These are phyloP conservation scores for Boletus speciosus DNA, from an alignment of 768 basidiomycete genomes.

Conservation along the genomic window DNA sequence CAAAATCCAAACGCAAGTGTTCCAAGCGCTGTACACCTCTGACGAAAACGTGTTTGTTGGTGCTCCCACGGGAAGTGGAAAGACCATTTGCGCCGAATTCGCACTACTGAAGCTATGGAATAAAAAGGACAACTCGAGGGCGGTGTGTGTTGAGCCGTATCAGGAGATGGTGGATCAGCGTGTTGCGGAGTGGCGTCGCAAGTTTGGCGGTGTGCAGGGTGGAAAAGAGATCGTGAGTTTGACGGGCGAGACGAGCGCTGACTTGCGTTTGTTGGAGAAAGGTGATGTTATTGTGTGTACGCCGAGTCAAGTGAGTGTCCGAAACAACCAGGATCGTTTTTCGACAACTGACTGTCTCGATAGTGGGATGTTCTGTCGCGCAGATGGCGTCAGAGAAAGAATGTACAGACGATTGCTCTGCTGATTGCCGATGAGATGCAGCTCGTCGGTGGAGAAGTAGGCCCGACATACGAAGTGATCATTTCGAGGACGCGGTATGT, in stretches of 20 bases:
- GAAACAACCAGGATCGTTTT: too few relatives aligned
- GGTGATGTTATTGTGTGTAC: constrained; percentile 94
- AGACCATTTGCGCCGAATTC: constrained; percentile 97
- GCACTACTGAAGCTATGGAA: constrained; percentile 95
- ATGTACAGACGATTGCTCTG: constrained; percentile 89
- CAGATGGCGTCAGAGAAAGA: constrained; percentile 95
- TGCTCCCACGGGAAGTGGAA: constrained; percentile 94
- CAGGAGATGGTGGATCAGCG: constrained; percentile 96
- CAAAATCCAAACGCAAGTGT: constrained; percentile 99
- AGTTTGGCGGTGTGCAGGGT: constrained; percentile 79
- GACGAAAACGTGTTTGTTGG: constrained; percentile 98
- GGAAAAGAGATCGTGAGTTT: constrained; percentile 93
- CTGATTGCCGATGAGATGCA: constrained; percentile 96
- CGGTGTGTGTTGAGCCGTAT: constrained; percentile 94
- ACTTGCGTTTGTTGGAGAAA: constrained; percentile 84
- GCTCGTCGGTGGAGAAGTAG: constrained; percentile 90
- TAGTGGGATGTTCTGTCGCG: constrained; percentile 96
- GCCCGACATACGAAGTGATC: constrained; percentile 94
- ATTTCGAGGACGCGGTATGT: constrained; percentile 97
- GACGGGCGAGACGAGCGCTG: constrained; percentile 92
- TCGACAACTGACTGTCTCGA: neutral
- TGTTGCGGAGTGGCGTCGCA: constrained; percentile 83
- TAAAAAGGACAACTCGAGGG: constrained; percentile 72
- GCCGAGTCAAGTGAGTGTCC: constrained; percentile 67
- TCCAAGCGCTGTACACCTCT: constrained; percentile 94